These are phyloP conservation scores for Plasmodium gallinaceum DNA, from an alignment of 169 alveolate genomes.

Conservation along the genomic window DNA sequence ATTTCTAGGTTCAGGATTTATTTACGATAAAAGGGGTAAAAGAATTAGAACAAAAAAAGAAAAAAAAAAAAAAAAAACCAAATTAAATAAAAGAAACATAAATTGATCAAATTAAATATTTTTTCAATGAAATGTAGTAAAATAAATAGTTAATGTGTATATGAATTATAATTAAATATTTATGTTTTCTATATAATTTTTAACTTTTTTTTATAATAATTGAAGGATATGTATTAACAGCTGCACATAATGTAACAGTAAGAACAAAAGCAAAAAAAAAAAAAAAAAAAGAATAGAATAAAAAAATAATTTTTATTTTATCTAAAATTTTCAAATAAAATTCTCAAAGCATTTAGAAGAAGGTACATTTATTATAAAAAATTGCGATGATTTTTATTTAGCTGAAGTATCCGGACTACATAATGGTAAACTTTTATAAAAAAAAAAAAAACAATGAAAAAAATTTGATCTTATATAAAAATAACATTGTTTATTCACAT, in stretches of 20 bases:
- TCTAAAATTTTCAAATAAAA: not conserved
- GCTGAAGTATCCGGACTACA: conserved; percentile 53
- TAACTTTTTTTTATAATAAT: conserved; percentile 7
- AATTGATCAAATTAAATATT: not conserved
- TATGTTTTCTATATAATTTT: not conserved
- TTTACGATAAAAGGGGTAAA: conserved; percentile 58
- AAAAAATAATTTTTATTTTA: too few species aligned
- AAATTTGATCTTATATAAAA: not conserved
- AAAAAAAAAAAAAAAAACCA: not conserved
- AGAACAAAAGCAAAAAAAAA: not conserved
- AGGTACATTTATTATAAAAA: conserved; percentile 52
- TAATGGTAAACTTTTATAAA: conserved; percentile 25
- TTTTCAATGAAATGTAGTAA: not conserved
- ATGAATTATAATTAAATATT: not conserved
- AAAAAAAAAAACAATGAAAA: conserved; percentile 4
- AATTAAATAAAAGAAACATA: not conserved
- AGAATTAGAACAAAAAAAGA: not conserved
- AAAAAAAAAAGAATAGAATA: not conserved
- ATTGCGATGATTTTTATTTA: conserved; percentile 38
- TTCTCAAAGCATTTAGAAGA: not conserved
- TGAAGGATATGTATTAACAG: conserved; percentile 66
- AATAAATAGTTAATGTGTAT: not conserved
- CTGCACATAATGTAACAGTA: conserved; percentile 73
- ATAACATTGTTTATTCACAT: not conserved
- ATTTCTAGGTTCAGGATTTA: conserved; percentile 69